Evolutionary conservation across 2,329 filamentous ascomycete species (phyloP).

Genomic region (Davidsoniella virescens): DNA sequence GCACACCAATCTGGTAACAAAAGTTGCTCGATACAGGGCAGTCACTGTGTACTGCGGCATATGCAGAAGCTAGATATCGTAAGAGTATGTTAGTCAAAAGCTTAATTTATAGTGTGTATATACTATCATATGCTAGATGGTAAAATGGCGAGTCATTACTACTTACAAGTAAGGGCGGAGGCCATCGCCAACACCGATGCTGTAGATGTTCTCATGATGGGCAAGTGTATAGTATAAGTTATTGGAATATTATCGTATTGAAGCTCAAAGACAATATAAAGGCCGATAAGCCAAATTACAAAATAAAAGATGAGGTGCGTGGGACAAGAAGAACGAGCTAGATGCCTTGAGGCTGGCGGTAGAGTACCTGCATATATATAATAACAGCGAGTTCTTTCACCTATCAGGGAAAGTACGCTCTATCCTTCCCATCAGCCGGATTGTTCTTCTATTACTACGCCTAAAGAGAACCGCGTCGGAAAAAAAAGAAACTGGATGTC

Average conservation of each 20-base stretch:
- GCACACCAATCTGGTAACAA: slow-evolving; percentile 41
- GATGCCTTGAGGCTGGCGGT: no score
- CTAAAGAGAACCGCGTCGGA: no score
- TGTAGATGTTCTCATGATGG: slow-evolving; percentile 3
- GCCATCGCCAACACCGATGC: slow-evolving; percentile 1
- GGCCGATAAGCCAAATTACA: background rate
- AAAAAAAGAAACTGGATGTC: no score
- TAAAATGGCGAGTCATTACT: background rate
- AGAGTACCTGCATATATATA: no score
- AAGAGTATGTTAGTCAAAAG: background rate
- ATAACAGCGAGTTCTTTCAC: no score
- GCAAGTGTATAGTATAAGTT: background rate
- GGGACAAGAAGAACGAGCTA: no score
- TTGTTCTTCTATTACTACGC: no score
- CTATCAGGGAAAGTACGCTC: no score
- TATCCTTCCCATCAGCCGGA: no score
- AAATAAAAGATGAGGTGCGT: no score
- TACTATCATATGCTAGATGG: background rate
- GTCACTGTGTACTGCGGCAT: slow-evolving; percentile 14
- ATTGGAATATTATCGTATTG: no score
- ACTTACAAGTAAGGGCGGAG: slow-evolving; percentile 6
- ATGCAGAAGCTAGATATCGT: background rate
- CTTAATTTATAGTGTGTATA: background rate
- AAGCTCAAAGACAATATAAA: background rate
- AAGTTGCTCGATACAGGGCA: slow-evolving; percentile 28